phyloP scores from a whole-genome alignment of 1,284 basidiomycete species.

The Cystobasidium slooffiae region DNA sequence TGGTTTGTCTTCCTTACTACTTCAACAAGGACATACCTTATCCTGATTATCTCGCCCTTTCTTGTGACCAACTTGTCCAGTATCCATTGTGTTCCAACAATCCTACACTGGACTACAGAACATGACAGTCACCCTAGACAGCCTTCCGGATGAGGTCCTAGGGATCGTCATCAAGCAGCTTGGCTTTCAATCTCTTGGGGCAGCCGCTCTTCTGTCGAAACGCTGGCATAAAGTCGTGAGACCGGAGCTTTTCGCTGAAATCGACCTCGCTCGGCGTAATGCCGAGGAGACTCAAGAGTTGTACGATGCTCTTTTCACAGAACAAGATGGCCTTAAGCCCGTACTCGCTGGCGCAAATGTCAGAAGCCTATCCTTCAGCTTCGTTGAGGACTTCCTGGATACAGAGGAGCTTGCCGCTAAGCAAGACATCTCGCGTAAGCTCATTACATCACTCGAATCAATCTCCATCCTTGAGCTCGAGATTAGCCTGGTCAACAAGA shows the following conservation, averaged over 20 bases:
- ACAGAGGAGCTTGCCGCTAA: not conserved
- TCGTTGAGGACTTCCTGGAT: constrained; percentile 13
- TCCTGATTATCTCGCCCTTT: not conserved
- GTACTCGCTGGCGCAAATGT: not conserved
- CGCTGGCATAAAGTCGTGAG: not conserved
- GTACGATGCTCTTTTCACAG: constrained; percentile 4
- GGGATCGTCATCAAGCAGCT: not conserved
- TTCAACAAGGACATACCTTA: not conserved
- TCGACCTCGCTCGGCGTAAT: constrained; percentile 11
- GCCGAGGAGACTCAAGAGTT: constrained; percentile 9
- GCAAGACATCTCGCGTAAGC: not conserved
- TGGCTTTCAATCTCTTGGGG: not conserved
- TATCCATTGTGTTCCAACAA: not conserved
- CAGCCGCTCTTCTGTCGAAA: not conserved
- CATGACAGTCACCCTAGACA: not conserved
- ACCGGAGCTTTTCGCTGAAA: constrained; percentile 9
- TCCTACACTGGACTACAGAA: not conserved
- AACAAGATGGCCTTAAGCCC: not conserved
- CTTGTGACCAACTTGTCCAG: not conserved
- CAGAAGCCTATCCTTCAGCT: not conserved
- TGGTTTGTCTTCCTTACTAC: not conserved
- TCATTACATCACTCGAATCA: not conserved
- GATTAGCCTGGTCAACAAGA: not conserved
- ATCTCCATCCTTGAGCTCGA: constrained; percentile 12
- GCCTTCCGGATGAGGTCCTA: constrained; percentile 14